Base-by-base conservation (phyloP, 116 monocot species). In the Zostera marina region DNA sequence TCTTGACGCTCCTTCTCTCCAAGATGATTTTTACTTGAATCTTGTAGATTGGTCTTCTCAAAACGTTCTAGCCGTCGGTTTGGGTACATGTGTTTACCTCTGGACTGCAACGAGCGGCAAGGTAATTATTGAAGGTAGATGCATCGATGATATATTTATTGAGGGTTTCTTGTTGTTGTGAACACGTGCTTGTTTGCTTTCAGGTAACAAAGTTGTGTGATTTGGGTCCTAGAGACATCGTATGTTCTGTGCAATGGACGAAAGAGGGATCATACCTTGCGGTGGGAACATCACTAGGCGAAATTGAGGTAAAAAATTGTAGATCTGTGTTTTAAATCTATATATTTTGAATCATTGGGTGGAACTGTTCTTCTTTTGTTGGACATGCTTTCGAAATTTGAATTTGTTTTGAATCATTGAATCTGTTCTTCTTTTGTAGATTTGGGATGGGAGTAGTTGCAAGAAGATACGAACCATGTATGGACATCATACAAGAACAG, bases 1-100 rank as follows among this genome's bases (percentile, higher is more conserved):
- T 49, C 64, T 94, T 60, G 94, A 94, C 67, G 94, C 94, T 1
- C 94, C 94, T 10, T 88, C 94, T 1, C 81, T 93, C 25, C 88
- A 79, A 60, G 93, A 93, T 62, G 93, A 93, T 69, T 88, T 93
- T 56, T 93, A 93, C 64, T 72, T 93, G 48, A 93, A 93, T 58
- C 77, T 93, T 40, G 88, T 93, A 3, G 93, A 93, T 54, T 93
- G 93, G 93, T 93, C 93, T 1, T 93, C 84, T 12, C 93, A 93
- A 58, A 88, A 93, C 55, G 63, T 69, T 42, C 63, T 93, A 4
- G 84, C 93, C 16, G 93, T 93, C 60, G 93, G 93, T 25, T 47
- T 93, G 48, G 84, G 88, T 10, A 84, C 84, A 3, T 84, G 84
- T 56, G 88, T 93, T 9, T 93, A 93, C 58, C 69, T 88, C 1